phyloP scores from a whole-genome alignment of 805 yeast genomes.

The Candida parachauliodes region DNA sequence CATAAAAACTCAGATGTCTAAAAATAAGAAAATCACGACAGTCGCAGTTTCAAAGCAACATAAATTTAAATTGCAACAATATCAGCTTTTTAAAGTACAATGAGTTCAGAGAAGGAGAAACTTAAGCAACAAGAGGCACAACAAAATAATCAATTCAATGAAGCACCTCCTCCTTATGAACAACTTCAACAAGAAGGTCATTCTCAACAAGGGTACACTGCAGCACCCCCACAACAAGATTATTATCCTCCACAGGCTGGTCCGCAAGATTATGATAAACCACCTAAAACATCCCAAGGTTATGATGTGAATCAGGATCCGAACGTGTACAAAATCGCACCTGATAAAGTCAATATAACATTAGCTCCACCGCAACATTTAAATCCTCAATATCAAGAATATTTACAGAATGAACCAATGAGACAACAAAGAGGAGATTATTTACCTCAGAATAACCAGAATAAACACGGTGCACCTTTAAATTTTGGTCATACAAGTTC shows the following conservation, averaged over 20 bases:
- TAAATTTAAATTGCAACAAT: not conserved
- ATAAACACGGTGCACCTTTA: slow-evolving; percentile 26
- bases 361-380: slow-evolving; percentile 33
- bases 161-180: slow-evolving; percentile 12
- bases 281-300: slow-evolving; percentile 6
- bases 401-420: slow-evolving; percentile 27
- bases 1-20: too few species aligned
- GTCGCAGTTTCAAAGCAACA: not conserved
- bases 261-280: slow-evolving; percentile 4
- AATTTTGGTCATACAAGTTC: slow-evolving; percentile 18
- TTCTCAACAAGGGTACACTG: slow-evolving; percentile 6
- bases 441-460: slow-evolving; percentile 25
- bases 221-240: slow-evolving; percentile 4
- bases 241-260: not conserved
- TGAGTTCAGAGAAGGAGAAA: slow-evolving; percentile 9
- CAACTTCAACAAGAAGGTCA: slow-evolving; percentile 3
- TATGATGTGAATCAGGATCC: slow-evolving; percentile 23
- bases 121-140: slow-evolving; percentile 8
- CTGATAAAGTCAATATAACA: slow-evolving; percentile 32
- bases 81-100: too few species aligned
- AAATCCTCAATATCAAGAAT: slow-evolving; percentile 36
- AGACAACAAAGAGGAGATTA: slow-evolving; percentile 28
- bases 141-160: slow-evolving; percentile 3
- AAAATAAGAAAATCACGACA: not conserved
- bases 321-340: slow-evolving; percentile 27